phyloP scores from a whole-genome alignment of 108 stramenopile genomes.

The Fistulifera pelliculosa region DNA sequence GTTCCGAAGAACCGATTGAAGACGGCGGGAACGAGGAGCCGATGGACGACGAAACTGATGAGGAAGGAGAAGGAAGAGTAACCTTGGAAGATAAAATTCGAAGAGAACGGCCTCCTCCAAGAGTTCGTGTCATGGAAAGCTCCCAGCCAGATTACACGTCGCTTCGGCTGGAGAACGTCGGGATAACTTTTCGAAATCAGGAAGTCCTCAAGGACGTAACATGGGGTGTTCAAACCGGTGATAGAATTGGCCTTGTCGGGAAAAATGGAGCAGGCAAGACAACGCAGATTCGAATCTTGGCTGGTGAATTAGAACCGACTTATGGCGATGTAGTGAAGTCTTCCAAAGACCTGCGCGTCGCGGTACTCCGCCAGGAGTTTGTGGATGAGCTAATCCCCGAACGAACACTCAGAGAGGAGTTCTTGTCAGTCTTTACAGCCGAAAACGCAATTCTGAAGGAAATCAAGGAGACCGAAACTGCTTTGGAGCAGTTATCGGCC shows the following conservation, averaged over 20 bases:
- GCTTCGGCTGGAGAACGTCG: slow-evolving; percentile 83
- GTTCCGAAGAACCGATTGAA: background rate
- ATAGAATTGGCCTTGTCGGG: slow-evolving; percentile 85
- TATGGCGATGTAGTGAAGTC: slow-evolving; percentile 88
- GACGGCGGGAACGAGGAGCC: background rate
- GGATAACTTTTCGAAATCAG: slow-evolving; percentile 88
- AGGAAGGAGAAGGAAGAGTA: slow-evolving; percentile 15
- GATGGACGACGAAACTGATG: slow-evolving; percentile 5
- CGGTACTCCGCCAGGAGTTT: slow-evolving; percentile 93
- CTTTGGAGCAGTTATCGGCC: slow-evolving; percentile 37
- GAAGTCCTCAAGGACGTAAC: slow-evolving; percentile 89
- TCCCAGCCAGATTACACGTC: slow-evolving; percentile 80
- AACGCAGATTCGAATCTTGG: slow-evolving; percentile 86
- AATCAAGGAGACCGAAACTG: slow-evolving; percentile 51
- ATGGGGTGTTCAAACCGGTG: slow-evolving; percentile 94
- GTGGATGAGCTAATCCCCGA: slow-evolving; percentile 79
- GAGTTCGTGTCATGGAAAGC: slow-evolving; percentile 85
- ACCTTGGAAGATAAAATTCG: slow-evolving; percentile 90
- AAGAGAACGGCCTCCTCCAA: slow-evolving; percentile 85
- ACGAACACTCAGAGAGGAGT: slow-evolving; percentile 83
- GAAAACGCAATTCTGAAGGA: slow-evolving; percentile 70
- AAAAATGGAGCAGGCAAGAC: slow-evolving; percentile 77
- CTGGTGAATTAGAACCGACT: slow-evolving; percentile 91
- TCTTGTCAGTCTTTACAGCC: slow-evolving; percentile 84
- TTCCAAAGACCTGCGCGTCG: slow-evolving; percentile 72